Evolutionary conservation across 2,329 filamentous ascomycete species (phyloP).

Genomic region (Alternaria gansuensis): DNA sequence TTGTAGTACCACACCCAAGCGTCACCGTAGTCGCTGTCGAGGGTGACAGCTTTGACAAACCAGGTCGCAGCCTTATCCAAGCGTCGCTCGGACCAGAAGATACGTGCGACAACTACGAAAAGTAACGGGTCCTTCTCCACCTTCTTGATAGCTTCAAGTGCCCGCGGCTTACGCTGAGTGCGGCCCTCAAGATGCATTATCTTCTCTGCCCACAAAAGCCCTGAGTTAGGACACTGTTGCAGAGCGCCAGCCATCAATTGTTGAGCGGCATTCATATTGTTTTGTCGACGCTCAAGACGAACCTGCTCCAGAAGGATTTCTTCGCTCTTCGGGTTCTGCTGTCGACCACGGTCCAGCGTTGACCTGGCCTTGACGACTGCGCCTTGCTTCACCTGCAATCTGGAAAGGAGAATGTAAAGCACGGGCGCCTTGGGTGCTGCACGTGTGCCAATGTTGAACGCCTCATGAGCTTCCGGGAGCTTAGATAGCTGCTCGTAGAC

Average conservation of each 20-base stretch:
- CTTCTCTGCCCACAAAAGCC: conserved; percentile 89
- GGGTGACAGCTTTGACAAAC: conserved; percentile 94
- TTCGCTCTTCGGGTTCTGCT: conserved; percentile 84
- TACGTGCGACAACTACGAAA: conserved; percentile 90
- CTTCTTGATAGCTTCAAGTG: conserved; percentile 94
- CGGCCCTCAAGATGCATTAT: conserved; percentile 94
- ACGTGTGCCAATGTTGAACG: conserved; percentile 86
- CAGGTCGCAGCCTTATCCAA: conserved; percentile 94
- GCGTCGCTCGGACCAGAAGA: conserved; percentile 93
- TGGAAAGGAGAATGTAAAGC: conserved; percentile 87
- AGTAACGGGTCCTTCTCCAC: conserved; percentile 90
- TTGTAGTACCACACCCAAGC: conserved; percentile 99
- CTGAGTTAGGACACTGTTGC: conserved; percentile 88
- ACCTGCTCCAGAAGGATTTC: conserved; percentile 95
- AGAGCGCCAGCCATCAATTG: conserved; percentile 92
- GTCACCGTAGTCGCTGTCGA: conserved; percentile 88
- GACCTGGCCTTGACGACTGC: conserved; percentile 91
- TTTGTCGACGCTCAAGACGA: conserved; percentile 86
- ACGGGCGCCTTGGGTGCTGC: conserved; percentile 84
- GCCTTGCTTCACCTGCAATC: conserved; percentile 85
- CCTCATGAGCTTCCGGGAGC: conserved; percentile 84
- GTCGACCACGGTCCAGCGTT: conserved; percentile 87
- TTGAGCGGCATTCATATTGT: conserved; percentile 84
- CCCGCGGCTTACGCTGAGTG: conserved; percentile 89
- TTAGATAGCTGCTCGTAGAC: conserved; percentile 89